phyloP scores from a whole-genome alignment of 495 filamentous ascomycete species.

The Penicillium cinerascens region DNA sequence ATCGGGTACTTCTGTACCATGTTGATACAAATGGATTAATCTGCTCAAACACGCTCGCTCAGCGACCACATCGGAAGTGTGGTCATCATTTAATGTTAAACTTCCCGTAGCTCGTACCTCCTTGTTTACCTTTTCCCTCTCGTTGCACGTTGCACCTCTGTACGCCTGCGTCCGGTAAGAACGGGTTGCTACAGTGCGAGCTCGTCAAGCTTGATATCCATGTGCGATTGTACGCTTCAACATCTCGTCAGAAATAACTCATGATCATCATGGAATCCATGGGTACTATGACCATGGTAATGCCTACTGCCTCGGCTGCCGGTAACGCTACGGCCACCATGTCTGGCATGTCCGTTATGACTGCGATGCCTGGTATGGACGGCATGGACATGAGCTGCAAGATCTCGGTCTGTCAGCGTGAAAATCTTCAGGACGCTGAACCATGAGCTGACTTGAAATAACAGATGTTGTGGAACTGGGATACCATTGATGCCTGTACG shows the following conservation, averaged over 20 bases:
- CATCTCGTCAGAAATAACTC: neutral
- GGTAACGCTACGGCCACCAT: neutral
- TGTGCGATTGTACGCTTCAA: neutral
- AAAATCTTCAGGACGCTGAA: neutral
- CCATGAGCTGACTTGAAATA: neutral
- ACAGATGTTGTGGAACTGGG: conserved; percentile 79
- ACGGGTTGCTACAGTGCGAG: neutral
- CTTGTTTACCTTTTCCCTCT: neutral
- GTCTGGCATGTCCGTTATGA: neutral
- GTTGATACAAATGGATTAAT: conserved; percentile 9
- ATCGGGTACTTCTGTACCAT: no score
- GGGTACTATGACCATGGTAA: conserved; percentile 8
- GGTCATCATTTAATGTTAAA: neutral
- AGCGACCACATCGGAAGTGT: conserved; percentile 6
- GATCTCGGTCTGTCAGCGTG: conserved; percentile 35
- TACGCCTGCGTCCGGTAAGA: neutral
- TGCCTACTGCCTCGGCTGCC: neutral
- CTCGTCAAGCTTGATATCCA: neutral
- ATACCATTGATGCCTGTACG: conserved; percentile 62
- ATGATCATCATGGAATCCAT: conserved; percentile 6
- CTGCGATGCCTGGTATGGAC: conserved; percentile 13
- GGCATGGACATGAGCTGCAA: conserved; percentile 32
- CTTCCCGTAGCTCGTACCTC: neutral
- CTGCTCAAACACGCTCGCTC: conserved; percentile 32
- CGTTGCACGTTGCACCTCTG: neutral